A percentile compares a stretch with the other conserved stretches of the same genome.
Evolutionary conservation across 768 basidiomycete species (phyloP).

Genomic region (Cyathus striatus): DNA sequence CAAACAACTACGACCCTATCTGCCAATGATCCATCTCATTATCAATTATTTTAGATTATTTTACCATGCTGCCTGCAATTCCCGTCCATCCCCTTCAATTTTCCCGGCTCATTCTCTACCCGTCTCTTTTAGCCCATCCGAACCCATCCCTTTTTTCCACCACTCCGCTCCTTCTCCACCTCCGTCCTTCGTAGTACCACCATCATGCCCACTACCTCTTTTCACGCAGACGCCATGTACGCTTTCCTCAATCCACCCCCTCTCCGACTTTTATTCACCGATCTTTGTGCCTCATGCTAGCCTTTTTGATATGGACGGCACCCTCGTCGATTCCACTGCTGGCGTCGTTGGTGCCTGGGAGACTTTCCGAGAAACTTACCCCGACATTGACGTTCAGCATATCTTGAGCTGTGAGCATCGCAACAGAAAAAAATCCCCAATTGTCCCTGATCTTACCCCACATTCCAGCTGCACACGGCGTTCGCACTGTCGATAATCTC

Average conservation of each 20-base stretch:
- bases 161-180: slow-evolving; percentile 6
- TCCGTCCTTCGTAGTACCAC: slow-evolving; percentile 6
- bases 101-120: too few species aligned
- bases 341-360: slow-evolving; percentile 84
- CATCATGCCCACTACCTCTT: slow-evolving; percentile 28
- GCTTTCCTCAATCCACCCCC: slow-evolving; percentile 8
- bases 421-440: too few species aligned
- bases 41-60: too few species aligned
- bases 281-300: slow-evolving; percentile 28
- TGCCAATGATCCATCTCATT: too few species aligned
- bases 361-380: slow-evolving; percentile 67
- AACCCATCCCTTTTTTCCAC: too few species aligned
- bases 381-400: slow-evolving; percentile 51
- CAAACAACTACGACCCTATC: too few species aligned
- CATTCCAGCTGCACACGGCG: slow-evolving; percentile 66
- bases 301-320: slow-evolving; percentile 83
- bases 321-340: slow-evolving; percentile 75
- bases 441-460: slow-evolving; percentile 5
- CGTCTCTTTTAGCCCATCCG: background rate
- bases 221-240: slow-evolving; percentile 41
- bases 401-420: slow-evolving; percentile 56
- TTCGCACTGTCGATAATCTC: slow-evolving; percentile 81
- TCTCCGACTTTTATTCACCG: slow-evolving; percentile 9
- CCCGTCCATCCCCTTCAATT: too few species aligned
- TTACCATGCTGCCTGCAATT: too few species aligned